Base-by-base conservation (phyloP, 768 basidiomycete species). In the Mycena leptocephala region DNA sequence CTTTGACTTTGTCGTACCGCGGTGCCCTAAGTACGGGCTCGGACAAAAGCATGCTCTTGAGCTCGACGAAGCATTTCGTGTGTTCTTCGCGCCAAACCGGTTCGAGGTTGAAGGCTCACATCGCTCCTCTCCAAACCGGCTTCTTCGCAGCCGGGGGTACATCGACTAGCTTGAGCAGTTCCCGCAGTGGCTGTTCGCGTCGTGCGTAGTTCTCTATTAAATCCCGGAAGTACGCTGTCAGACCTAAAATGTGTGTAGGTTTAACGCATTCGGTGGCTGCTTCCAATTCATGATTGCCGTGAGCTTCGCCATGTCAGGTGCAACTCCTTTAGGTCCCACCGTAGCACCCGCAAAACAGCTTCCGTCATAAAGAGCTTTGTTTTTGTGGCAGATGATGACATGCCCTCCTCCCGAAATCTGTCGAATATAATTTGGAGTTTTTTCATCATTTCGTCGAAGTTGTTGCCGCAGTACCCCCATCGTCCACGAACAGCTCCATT, bases 341-440 rank as follows among this genome's bases (percentile, higher is more conserved):
- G 51, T 55, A 0, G 82, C 84, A 0, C 87, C 87, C 5, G 85
- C 85, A 65, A 88, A 88, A 84, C 80, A 0, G 81, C 81, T 35
- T 86, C 82, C 0, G 83, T 81, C 79, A 87, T 80, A 78, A 88
- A 88, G 0, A 88, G 78, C 35, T 80, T 41, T 0, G 82, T 79
- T 58, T 89, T 89, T 1, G 69, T 61, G 2, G 87, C 79, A 2
- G 87, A 85, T 1, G 89, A 74, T 0, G 86, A 89, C n/a, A 89
- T 67, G 0, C 77, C 64, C 22, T 74, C 64, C 16, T 82, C 79
- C 2, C 86, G 70, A 11, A 84, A 78, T 5, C 85, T 56, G 0
- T 55, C 48, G 13, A 89, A 79, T 11, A 87, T 65, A 0, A 32
- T 32, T 0, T 73, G n/a, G 8, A 89, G 64, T 0, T 83, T 80